Conservation (phyloP, 192 early-diverging fungal species). For the Backusella luteola region DNA sequence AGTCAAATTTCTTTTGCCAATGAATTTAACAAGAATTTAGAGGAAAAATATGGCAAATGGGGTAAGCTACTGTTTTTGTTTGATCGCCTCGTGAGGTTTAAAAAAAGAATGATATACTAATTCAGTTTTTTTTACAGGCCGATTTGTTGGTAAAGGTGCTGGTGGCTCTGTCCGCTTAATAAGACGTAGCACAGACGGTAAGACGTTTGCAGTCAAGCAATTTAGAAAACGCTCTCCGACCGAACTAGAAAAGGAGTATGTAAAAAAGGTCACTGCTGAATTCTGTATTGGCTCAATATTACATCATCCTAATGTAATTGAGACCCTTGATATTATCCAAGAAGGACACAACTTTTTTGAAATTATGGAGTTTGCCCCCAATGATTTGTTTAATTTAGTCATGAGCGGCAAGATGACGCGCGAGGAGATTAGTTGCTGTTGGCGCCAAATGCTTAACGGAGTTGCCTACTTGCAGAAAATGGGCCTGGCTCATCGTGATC, state of each 20-base stretch:
- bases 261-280: conserved; percentile 84
- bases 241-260: conserved; percentile 73
- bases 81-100: background rate
- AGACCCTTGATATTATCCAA: conserved; percentile 76
- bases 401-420: conserved; percentile 71
- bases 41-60: conserved; percentile 40
- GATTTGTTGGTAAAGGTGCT: conserved; percentile 64
- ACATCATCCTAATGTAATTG: conserved; percentile 80
- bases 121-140: conserved; percentile 20
- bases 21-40: conserved; percentile 37
- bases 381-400: conserved; percentile 88
- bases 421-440: conserved; percentile 86
- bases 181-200: conserved; percentile 55
- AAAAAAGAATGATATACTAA: background rate
- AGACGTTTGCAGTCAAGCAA: conserved; percentile 78
- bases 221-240: conserved; percentile 65
- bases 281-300: conserved; percentile 81
- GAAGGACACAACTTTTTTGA: conserved; percentile 64
- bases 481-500: conserved; percentile 82
- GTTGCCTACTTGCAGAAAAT: conserved; percentile 73
- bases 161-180: conserved; percentile 75
- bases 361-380: conserved; percentile 93
- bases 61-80: conserved; percentile 29
- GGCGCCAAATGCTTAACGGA: conserved; percentile 70
- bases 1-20: conserved; percentile 35